Evolutionary conservation across 1,139 yeast species (phyloP).

Genomic region (Taphrina pruni): DNA sequence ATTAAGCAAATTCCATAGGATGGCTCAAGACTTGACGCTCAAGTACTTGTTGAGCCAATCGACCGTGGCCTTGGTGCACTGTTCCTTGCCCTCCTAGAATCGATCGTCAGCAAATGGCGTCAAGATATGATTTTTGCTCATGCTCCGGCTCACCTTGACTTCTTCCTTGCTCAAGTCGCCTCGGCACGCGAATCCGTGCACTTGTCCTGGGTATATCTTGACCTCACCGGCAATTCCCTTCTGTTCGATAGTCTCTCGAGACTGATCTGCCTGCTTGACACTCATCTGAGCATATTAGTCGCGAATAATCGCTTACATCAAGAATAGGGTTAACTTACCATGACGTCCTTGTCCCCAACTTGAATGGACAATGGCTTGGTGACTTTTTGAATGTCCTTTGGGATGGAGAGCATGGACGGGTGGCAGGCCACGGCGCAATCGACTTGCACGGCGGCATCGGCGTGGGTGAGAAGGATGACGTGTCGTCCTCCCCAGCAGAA

Average conservation of each 20-base stretch:
- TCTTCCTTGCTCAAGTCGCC: slow-evolving; percentile 24
- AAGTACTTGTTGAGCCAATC: slow-evolving; percentile 34
- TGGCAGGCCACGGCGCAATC: slow-evolving; percentile 42
- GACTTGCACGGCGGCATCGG: slow-evolving; percentile 21
- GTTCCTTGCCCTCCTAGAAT: slow-evolving; percentile 15
- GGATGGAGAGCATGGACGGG: slow-evolving; percentile 41
- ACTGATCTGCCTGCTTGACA: slow-evolving; percentile 23
- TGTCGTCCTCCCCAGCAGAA: slow-evolving; percentile 46
- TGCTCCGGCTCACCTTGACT: slow-evolving; percentile 10
- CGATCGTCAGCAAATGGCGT: neutral
- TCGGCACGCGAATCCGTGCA: slow-evolving; percentile 42
- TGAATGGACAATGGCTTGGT: slow-evolving; percentile 41
- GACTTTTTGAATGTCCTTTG: slow-evolving; percentile 38
- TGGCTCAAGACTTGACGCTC: neutral
- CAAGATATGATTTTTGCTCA: no score
- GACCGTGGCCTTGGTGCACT: slow-evolving; percentile 24
- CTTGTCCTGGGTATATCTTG: slow-evolving; percentile 41
- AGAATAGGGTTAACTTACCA: neutral
- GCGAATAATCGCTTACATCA: neutral
- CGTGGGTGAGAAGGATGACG: slow-evolving; percentile 36
- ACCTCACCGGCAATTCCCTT: slow-evolving; percentile 37
- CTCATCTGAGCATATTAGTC: neutral
- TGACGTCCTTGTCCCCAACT: slow-evolving; percentile 40
- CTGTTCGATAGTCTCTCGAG: slow-evolving; percentile 21
- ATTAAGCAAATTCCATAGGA: no score